Evolutionary conservation across 768 basidiomycete genomes (phyloP).

Genomic region (Hydnomerulius pinastri): DNA sequence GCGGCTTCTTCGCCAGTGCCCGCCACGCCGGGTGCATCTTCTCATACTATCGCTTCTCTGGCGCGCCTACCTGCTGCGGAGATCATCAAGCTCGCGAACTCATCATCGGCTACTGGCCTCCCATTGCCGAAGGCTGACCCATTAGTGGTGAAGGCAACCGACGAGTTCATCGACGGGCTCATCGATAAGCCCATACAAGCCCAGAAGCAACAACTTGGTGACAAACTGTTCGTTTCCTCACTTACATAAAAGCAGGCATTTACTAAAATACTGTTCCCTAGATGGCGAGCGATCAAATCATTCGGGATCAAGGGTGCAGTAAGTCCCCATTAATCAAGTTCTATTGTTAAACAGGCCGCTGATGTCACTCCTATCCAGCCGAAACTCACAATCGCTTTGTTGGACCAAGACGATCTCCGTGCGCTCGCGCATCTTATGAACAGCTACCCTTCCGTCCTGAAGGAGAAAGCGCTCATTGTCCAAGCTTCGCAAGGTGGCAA

Average conservation of each 20-base stretch:
- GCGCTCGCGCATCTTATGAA: slow-evolving; percentile 86
- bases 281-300: slow-evolving; percentile 65
- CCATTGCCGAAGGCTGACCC: slow-evolving; percentile 73
- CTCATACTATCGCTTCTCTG: slow-evolving; percentile 68
- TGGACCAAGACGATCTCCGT: slow-evolving; percentile 85
- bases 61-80: slow-evolving; percentile 74
- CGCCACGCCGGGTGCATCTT: slow-evolving; percentile 50
- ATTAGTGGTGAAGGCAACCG: slow-evolving; percentile 64
- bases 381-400: slow-evolving; percentile 78
- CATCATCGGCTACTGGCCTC: slow-evolving; percentile 46
- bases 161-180: slow-evolving; percentile 69
- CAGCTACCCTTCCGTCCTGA: slow-evolving; percentile 79
- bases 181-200: slow-evolving; percentile 52
- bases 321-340: slow-evolving; percentile 27
- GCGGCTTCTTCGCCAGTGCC: slow-evolving; percentile 72
- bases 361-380: slow-evolving; percentile 45
- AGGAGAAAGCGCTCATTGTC: slow-evolving; percentile 62
- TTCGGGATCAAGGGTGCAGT: slow-evolving; percentile 83
- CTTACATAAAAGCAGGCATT: slow-evolving; percentile 19
- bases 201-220: slow-evolving; percentile 81
- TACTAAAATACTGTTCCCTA: slow-evolving; percentile 28
- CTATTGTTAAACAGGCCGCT: not conserved
- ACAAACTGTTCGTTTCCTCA: slow-evolving; percentile 59
- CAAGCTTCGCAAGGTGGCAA: slow-evolving; percentile 29
- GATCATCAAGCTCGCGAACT: slow-evolving; percentile 66